Base-by-base conservation (phyloP, 2,329 filamentous ascomycete genomes). In the Allantophomopsis cytisporea region DNA sequence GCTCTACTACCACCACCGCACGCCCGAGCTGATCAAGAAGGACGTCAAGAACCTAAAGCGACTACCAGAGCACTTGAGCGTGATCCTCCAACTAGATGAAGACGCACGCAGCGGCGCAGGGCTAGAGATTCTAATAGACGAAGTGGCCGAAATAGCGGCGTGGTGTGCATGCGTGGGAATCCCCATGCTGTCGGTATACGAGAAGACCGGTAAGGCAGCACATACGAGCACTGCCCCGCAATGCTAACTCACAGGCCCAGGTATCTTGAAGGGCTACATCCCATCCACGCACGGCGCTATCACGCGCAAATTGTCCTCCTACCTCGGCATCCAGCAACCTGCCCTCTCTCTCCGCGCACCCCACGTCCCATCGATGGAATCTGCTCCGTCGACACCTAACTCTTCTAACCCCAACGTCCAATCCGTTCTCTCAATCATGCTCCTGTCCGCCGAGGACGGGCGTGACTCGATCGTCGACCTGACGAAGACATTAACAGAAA, bases 101-200 rank as follows among this genome's bases (percentile, higher is more conserved):
- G 74, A 81, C 42, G 68, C 79, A 42, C 69, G 77, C 54, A 70
- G 80, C 51, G 71, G 73, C 31, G 81, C 84, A 38, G 84, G 84
- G 13, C 60, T 96, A 35, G 86, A 94, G 52, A 76, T 80, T 17
- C 62, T 98, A 44, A 77, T 96, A 52, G 85, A 93, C 51, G 87
- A 98, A 61, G 83, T 86, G 12, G 83, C 88, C 32, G 91, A 98
- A 58, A 73, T 98, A 44, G 79, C 84, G 15, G 89, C 89, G 3
- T 98, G 91, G 91, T 91, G 83, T 56, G 80, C 86, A 20, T 86
- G 86, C 53, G 83, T 85, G 17, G 87, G 87, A 7, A 94, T 98
- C 44, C 80, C 83, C 11, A 75, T 80, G 58, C 65, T 98, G 48
- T 94, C 87, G 37, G 69, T 98, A 20, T 98, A 98, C 56, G 91